phyloP scores from a whole-genome alignment of 202 grass and related monocot genomes.

The Zoysia matrella region DNA sequence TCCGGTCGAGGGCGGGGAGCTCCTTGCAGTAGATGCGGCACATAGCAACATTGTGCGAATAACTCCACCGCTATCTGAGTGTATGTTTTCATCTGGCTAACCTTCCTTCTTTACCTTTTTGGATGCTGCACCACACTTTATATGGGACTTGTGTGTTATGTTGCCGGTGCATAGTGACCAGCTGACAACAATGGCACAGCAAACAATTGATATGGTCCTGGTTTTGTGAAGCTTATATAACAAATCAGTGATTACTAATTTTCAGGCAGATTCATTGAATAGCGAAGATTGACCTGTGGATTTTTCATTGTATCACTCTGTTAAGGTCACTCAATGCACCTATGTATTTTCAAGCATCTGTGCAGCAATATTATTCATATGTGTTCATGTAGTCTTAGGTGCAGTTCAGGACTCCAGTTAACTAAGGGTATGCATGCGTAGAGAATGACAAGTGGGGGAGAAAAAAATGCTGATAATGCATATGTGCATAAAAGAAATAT shows the following conservation, averaged over 20 bases:
- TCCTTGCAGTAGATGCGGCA: constrained; percentile 81
- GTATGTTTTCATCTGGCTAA: constrained; percentile 40
- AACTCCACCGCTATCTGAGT: constrained; percentile 84
- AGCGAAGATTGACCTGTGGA: constrained; percentile 4
- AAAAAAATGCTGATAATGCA: background rate
- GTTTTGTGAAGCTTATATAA: background rate
- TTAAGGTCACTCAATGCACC: background rate
- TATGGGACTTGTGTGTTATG: background rate
- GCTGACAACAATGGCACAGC: background rate
- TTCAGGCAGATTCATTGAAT: constrained; percentile 8
- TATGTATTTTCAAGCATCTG: background rate
- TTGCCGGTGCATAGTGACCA: background rate
- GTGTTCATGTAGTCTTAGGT: background rate
- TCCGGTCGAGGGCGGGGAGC: constrained; percentile 72
- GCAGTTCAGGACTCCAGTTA: background rate
- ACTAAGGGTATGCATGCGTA: constrained; percentile 6
- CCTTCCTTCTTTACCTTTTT: background rate
- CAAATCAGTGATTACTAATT: background rate
- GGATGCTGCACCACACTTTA: background rate
- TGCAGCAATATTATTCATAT: background rate
- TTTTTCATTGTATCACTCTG: background rate
- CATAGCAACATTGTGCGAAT: constrained; percentile 94
- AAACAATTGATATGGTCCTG: background rate
- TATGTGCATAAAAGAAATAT: constrained; percentile 8
- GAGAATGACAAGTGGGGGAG: background rate